phyloP scores from a whole-genome alignment of 2,329 filamentous ascomycete species.

The Nigrospora osmanthi region DNA sequence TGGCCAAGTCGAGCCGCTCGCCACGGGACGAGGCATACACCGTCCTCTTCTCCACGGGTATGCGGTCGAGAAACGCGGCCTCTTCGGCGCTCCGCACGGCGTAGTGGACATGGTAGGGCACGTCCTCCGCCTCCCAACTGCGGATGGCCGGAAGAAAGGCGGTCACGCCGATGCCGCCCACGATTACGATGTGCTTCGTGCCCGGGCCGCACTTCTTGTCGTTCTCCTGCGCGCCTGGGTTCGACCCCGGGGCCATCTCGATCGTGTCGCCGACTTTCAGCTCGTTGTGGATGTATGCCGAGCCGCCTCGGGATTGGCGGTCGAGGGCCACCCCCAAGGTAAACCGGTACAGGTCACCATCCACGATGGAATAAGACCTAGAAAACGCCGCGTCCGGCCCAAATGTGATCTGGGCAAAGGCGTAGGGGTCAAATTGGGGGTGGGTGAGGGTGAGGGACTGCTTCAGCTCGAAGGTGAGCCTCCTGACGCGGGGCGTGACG shows the following conservation, averaged over 20 bases:
- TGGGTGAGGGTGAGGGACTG: neutral
- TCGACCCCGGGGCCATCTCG: neutral
- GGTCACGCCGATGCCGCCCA: neutral
- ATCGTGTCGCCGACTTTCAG: neutral
- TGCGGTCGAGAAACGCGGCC: neutral
- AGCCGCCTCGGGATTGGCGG: neutral
- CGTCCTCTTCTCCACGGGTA: neutral
- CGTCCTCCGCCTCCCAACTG: neutral
- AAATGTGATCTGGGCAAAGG: neutral
- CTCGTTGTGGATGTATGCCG: neutral
- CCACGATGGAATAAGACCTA: constrained; percentile 1
- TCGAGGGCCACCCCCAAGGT: neutral
- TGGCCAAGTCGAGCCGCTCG: neutral
- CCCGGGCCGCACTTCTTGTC: neutral
- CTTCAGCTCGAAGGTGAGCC: neutral
- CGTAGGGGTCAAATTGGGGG: neutral
- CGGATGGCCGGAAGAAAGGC: neutral
- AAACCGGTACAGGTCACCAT: neutral
- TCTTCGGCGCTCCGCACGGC: neutral
- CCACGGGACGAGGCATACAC: neutral
- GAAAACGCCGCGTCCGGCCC: neutral
- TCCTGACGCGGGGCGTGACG: neutral
- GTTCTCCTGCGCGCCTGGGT: neutral
- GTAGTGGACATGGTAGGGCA: neutral
- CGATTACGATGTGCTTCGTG: neutral